Evolutionary conservation across 352 stramenopile species (phyloP), one percentile per base, ranked within the genome.

Genomic region (Plasmopara muralis): DNA sequence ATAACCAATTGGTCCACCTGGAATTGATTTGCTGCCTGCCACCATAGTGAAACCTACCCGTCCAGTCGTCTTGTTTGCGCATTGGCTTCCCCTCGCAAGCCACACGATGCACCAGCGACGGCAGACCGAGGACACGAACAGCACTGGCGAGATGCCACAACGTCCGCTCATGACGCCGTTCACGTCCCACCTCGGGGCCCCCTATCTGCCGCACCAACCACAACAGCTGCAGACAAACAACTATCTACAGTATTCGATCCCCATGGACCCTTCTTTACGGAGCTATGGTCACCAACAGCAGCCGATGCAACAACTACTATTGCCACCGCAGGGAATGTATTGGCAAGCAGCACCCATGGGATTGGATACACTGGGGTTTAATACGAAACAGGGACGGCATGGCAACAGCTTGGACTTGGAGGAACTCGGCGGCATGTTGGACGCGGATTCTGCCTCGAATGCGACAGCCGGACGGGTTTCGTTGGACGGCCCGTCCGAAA

Each of bases 391-490:
- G 16, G 44, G 62, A 15, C 58, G 55, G 0, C 50, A 62, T 8
- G 43, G 31, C 0, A 50, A 35, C 13, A 68, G 44, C 16, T 46
- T 81, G 40, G 70, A 76, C 38, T 47, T 82, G 28, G 47, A 33
- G 12, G 70, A 72, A 46, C 60, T 79, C 10, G 45, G 55, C 31
- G 73, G 72, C 10, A 77, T 82, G 30, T 28, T 84, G 16, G 57
- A 64, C 38, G 39, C 56, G 16, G 52, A 45, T 13, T 43, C 51
- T 9, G 15, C 43, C 15, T 43, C 56, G 15, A 47, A 7, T 13
- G 45, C 44, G 1, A 50, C 47, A 18, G 14, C 55, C 28, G 52
- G 34, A 40, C 30, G 41, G 15, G 4, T 47, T n/a, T 25, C 55
- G 14, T 39, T 50, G 9, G 62, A 67, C 46, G 39, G 47, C 54